phyloP scores from a whole-genome alignment of 2,329 filamentous ascomycete genomes.

The Aspergillus thermomutatus region DNA sequence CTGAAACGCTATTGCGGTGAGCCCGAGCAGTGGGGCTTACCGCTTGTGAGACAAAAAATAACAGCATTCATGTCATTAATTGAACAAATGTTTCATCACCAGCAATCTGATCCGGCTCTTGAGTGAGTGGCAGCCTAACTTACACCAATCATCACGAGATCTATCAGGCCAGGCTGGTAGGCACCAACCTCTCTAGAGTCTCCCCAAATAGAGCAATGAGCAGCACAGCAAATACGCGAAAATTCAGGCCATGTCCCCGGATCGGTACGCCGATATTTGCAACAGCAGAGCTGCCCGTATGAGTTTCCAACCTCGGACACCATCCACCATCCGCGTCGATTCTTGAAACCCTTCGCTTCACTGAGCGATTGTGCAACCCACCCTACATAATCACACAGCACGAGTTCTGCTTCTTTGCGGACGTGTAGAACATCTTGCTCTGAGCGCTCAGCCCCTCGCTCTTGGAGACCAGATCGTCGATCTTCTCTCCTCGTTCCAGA shows the following conservation, averaged over 20 bases:
- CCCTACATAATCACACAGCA: constrained; percentile 50
- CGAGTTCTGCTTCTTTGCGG: constrained; percentile 75
- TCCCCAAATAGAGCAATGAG: neutral
- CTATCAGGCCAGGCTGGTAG: neutral
- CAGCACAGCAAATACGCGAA: neutral
- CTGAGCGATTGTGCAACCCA: neutral
- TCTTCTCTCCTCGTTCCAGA: constrained; percentile 90
- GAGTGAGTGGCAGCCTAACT: neutral
- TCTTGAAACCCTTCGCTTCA: neutral
- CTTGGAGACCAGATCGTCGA: constrained; percentile 90
- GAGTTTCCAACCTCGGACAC: neutral
- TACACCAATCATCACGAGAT: neutral
- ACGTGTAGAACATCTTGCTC: constrained; percentile 95
- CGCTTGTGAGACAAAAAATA: neutral
- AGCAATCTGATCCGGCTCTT: neutral
- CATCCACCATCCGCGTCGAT: neutral
- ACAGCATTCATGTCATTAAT: neutral
- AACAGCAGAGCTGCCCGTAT: neutral
- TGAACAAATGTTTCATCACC: neutral
- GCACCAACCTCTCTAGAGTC: neutral
- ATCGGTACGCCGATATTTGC: neutral
- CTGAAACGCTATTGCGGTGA: neutral
- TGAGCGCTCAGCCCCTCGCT: constrained; percentile 84
- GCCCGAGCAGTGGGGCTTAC: neutral
- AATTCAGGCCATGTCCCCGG: neutral